Conservation (phyloP, 2,329 filamentous ascomycete genomes). For the Chalaropsis ovoidea region DNA sequence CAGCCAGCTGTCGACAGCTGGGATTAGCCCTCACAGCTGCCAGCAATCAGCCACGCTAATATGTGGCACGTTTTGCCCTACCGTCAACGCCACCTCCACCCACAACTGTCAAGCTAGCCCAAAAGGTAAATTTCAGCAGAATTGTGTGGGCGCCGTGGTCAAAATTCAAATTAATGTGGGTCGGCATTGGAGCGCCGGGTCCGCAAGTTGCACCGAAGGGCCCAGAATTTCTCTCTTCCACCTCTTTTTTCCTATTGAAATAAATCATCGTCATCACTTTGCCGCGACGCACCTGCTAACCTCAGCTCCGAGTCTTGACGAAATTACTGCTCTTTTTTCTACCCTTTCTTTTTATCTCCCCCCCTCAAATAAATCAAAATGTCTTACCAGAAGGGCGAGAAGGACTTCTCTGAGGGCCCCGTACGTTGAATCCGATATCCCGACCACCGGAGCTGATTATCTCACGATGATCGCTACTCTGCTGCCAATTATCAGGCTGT, state of each 20-base stretch:
- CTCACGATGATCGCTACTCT: not conserved
- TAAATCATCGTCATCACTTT: conserved; percentile 61
- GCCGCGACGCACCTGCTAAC: conserved; percentile 50
- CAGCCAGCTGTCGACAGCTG: not conserved
- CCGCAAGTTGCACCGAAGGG: conserved; percentile 10
- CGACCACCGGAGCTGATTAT: too few relatives aligned
- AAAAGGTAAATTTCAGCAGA: conserved; percentile 1
- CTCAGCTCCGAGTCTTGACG: conserved; percentile 69
- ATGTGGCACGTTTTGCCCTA: conserved; percentile 16
- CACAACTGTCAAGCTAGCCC: conserved; percentile 3
- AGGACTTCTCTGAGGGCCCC: conserved; percentile 83
- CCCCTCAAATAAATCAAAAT: conserved; percentile 45
- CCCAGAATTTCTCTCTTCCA: conserved; percentile 23
- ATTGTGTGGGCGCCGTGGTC: conserved; percentile 5
- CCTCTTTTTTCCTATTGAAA: conserved; percentile 26
- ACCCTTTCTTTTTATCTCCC: conserved; percentile 25
- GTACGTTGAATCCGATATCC: conserved; percentile 41
- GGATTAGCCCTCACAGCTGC: not conserved
- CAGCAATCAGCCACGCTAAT: not conserved
- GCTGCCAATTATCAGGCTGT: not conserved
- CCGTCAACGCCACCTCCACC: conserved; percentile 15
- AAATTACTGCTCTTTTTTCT: conserved; percentile 31
- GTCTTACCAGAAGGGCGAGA: conserved; percentile 93
- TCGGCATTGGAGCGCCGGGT: not conserved
- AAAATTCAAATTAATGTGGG: conserved; percentile 5